Percentiles rank a stretch among this genome's conserved stretches.
Conservation (phyloP, 2,329 filamentous ascomycete species). For the Aureobasidium sp. region DNA sequence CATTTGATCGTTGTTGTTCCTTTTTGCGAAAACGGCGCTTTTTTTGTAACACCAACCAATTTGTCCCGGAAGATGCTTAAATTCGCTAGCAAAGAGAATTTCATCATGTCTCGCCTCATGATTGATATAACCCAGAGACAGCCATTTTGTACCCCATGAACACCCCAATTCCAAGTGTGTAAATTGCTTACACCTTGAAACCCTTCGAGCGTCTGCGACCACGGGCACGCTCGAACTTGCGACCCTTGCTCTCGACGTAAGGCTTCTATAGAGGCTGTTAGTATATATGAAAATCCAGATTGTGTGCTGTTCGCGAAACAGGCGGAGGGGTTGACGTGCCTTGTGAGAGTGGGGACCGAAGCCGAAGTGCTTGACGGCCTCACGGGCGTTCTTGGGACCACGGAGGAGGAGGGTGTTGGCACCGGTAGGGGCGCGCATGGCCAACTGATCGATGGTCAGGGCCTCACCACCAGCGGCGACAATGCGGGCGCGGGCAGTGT, state of each 20-base stretch:
- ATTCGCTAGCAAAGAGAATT: conserved; percentile 14
- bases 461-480: conserved; percentile 87
- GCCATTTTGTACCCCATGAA: conserved; percentile 13
- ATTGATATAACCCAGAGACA: conserved; percentile 13
- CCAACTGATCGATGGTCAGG: conserved; percentile 94
- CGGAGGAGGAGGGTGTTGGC: conserved; percentile 95
- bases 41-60: conserved; percentile 9
- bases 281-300: conserved; percentile 3
- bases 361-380: conserved; percentile 99
- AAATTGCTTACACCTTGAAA: conserved; percentile 90
- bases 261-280: conserved; percentile 60
- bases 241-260: conserved; percentile 94
- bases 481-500: conserved; percentile 90
- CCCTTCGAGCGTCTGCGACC: conserved; percentile 95
- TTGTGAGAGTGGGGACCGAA: conserved; percentile 97
- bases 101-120: conserved; percentile 12
- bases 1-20: too few species aligned
- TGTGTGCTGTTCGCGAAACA: neutral
- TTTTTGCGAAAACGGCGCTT: too few species aligned
- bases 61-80: conserved; percentile 10
- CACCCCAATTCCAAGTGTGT: conserved; percentile 3
- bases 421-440: conserved; percentile 87
- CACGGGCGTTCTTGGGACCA: conserved; percentile 95
- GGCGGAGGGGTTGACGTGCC: conserved; percentile 42
- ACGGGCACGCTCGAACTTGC: conserved; percentile 99